Evolutionary conservation across 352 stramenopile genomes (phyloP), one percentile per base, ranked within the genome.

Genomic region (Pythium scleroteichum): DNA sequence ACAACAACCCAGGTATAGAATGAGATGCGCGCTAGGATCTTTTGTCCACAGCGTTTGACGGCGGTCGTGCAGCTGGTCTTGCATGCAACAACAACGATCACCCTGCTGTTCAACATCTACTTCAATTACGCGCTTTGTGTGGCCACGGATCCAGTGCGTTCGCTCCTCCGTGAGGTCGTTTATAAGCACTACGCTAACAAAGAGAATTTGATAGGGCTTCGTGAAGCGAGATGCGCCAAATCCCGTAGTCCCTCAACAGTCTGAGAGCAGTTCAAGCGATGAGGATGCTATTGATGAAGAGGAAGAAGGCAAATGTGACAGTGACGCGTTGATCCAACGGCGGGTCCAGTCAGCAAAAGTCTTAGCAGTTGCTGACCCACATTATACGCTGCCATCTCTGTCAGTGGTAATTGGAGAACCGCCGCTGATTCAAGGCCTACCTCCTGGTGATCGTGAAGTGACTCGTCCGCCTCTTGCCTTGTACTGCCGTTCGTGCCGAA

Each of bases 51-150:
- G 20, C 8, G 10, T 4, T 9, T 49, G n/a, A 33, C 23, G 14
- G 23, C 14, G 2, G 4, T 38, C 5, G 27, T 33, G 4, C 23
- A 68, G 60, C 22, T 61, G 7, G 13, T 42, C 10, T 9, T 58
- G 10, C 65, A 66, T 38, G 52, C 50, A 22, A 20, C 57, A 8
- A 22, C 60, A 9, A 50, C 52, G 22, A 49, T 59, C 4, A 33
- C 23, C 12, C 46, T 66, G 40, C 45, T 62, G 23, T 71, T 66
- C 51, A 74, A 73, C 33, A 65, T 76, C 52, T 66, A 76, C 42
- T 76, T 76, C 64, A 79, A 79, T 45, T 79, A 79, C 54, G 65
- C 65, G 24, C 53, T 79, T 19, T 76, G 71, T 48, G 54, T 79
- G 19, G 60, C 60, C 9, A 79, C 68, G 8, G 60, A 79, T 27